Evolutionary conservation across 345 rosid genomes (phyloP), one percentile per base, ranked within the genome.

Genomic region (Linum tenue): DNA sequence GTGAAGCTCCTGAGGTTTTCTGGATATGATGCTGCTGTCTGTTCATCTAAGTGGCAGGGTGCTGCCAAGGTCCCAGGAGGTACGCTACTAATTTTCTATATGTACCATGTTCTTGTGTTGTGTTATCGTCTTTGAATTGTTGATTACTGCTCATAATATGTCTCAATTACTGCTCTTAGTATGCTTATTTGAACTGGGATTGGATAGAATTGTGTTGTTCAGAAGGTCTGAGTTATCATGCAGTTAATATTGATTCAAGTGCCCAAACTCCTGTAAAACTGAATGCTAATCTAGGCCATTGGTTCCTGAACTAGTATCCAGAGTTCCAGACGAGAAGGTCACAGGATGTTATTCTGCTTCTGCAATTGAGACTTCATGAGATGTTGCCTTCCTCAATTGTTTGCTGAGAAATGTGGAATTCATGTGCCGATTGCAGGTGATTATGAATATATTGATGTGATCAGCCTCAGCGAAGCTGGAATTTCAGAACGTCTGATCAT

Each of bases 1-100:
- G 97, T 86, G 5, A 88, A 92, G 78, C 85, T 82, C 58, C 72
- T 89, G 74, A 81, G 91, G 71, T 84, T 81, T 56, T 84, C 91
- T 1, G 96, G 94, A 37, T 84, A 89, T 51, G 84, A 89, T 77
- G 96, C 98, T 38, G 96, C 86, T 22, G 91, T 92, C 39, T 92
- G 98, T 63, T 67, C 83, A 14, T 81, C 94, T 5, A 82, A 81
- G 78, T 92, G 98, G 96, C 90, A 80, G 80, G 86, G 90, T 56
- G 64, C 76, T 50, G 83, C 87, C 77, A 92, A 85, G 82, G 94
- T 90, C 59, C 97, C 96, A 31, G 97, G 97, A 82, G 98, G 98
- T 92, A 81, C 58, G 81, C 70, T 39, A 53, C 71, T 36, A 35
- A 61, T 42, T 43, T 7, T 40, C 6, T 5, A 43, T 11, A 43